Base-by-base conservation (phyloP, 1,284 basidiomycete genomes). In the Xerocomus minutiporus region DNA sequence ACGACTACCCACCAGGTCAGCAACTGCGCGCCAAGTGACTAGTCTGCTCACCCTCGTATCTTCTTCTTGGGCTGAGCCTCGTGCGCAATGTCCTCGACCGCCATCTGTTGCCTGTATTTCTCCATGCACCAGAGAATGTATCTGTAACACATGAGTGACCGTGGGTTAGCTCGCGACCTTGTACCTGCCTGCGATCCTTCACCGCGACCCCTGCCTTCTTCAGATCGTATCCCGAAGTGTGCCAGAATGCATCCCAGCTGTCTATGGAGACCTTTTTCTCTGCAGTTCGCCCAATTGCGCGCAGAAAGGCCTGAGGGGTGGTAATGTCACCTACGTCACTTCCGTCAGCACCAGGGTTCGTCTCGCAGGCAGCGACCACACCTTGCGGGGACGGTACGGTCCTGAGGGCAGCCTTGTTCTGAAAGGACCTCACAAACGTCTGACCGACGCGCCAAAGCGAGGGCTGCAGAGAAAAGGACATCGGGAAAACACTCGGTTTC, bases 121-220 rank as follows among this genome's bases (percentile, higher is more conserved):
- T 88, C 82, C 80, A 91, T 83, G 58, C 84, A 83, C 89, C 89
- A 91, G 15, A 92, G 71, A 55, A 91, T 80, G 61, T 91, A 91
- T 61, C 88, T 90, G 57, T 29, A 39, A 4, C 46, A 48, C 46
- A 46, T 55, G 43, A 52, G 55, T 31, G 42, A 17, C 50, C 46
- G 23, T 35, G 48, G 35, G 48, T 47, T 31, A 12, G 32, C 40
- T 34, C 23, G 32, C 29, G 34, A 43, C 31, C 12, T 52, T 49
- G 35, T 26, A 56, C 56, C 50, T 63, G 82, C 84, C 82, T 79
- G 60, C 89, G 76, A 61, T 91, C 88, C 60, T 76, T 75, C 36
- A 86, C 79, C 31, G 73, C 69, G 4, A 92, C 54, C 9, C 88
- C 88, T 46, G 80, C 79, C 62, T 81, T 75, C 69, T 80, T 86